Conservation (phyloP, 306 rosid species). For the Acacia confusa region DNA sequence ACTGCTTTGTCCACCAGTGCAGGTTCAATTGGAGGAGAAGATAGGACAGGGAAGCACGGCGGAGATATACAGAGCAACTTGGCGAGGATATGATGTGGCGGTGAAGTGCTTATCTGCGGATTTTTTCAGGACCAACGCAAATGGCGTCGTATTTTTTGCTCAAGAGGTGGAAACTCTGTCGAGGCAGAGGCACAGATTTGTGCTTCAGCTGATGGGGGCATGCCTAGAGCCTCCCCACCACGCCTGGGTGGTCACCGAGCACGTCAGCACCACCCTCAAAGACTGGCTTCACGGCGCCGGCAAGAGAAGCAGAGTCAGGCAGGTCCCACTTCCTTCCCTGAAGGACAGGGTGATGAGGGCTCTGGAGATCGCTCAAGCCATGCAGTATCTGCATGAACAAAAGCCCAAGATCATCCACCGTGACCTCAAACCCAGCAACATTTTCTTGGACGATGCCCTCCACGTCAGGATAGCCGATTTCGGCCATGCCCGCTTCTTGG, state of each 20-base stretch:
- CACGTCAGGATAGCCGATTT: conserved; percentile 77
- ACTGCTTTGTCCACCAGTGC: neutral
- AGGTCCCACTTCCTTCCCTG: conserved; percentile 49
- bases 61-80: conserved; percentile 58
- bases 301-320: conserved; percentile 43
- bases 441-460: conserved; percentile 58
- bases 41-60: conserved; percentile 79
- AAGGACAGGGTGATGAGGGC: conserved; percentile 53
- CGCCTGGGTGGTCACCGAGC: conserved; percentile 77
- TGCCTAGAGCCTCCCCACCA: conserved; percentile 70
- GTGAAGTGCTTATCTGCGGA: conserved; percentile 63
- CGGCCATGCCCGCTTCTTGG: conserved; percentile 79
- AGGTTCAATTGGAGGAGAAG: conserved; percentile 64
- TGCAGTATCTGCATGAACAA: conserved; percentile 86
- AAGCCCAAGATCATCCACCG: conserved; percentile 73
- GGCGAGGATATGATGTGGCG: conserved; percentile 78
- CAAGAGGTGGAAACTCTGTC: conserved; percentile 72
- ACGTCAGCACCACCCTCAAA: conserved; percentile 47
- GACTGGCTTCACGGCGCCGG: conserved; percentile 84
- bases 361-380: conserved; percentile 67
- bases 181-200: conserved; percentile 64
- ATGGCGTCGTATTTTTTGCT: conserved; percentile 53
- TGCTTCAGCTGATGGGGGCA: conserved; percentile 77
- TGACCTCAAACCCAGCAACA: conserved; percentile 70
- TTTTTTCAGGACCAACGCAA: conserved; percentile 55